These are phyloP conservation scores for Cephaloascus fragrans DNA, from an alignment of 805 yeast genomes.

Conservation along the genomic window DNA sequence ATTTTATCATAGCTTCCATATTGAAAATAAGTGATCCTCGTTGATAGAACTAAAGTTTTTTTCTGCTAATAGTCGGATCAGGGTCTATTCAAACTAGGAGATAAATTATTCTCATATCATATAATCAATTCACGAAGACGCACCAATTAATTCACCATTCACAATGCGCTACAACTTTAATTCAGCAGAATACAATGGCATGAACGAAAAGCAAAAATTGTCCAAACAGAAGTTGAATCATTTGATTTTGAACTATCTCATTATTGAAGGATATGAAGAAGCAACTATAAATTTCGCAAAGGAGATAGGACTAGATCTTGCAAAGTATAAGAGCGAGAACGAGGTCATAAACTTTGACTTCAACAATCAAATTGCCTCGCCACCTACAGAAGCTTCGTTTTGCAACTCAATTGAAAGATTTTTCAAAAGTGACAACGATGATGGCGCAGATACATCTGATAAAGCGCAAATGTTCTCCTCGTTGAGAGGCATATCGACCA, in stretches of 20 bases:
- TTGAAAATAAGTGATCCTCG: too few species aligned
- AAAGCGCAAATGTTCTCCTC: slow-evolving; percentile 4
- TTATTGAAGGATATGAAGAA: slow-evolving; percentile 67
- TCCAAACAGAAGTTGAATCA: slow-evolving; percentile 30
- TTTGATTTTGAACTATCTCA: slow-evolving; percentile 61
- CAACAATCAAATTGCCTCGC: neutral
- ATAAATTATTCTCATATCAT: too few species aligned
- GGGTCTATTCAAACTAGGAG: too few species aligned
- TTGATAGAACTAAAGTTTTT: too few species aligned
- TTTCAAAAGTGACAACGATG: neutral
- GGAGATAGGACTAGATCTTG: slow-evolving; percentile 34
- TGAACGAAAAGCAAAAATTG: neutral
- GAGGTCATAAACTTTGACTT: neutral
- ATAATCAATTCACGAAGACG: too few species aligned
- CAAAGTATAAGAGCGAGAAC: slow-evolving; percentile 14
- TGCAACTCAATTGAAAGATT: neutral
- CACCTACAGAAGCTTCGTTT: neutral
- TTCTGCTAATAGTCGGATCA: too few species aligned
- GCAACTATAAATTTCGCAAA: slow-evolving; percentile 54
- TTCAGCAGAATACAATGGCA: neutral
- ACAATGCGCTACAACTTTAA: neutral
- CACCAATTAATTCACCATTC: too few species aligned
- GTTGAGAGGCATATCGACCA: slow-evolving; percentile 36
- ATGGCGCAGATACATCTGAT: neutral
- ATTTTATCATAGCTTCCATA: too few species aligned